Evolutionary conservation across 257 asterid species (phyloP), one percentile per base, ranked within the genome.

Genomic region (Solanum lignicaule): DNA sequence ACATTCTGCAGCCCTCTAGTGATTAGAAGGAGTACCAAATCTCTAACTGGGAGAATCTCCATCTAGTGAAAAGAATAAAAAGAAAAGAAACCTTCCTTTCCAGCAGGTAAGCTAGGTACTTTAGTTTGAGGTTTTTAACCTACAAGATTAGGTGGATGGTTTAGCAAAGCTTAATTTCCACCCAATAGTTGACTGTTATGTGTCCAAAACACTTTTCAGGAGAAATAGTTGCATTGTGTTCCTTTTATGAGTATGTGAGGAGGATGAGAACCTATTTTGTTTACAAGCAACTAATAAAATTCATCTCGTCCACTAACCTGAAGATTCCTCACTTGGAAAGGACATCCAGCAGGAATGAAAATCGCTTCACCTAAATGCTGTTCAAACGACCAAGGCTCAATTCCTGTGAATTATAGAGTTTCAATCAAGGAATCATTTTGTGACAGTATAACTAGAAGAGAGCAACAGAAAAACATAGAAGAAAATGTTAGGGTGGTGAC

Each of bases 341-440:
- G 98, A 87, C 98, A 93, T 83, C 99, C 99, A 66, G 99, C 96
- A 71, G 99, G 99, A 89, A 97, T 68, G 85, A 95, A 97, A 85
- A 96, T 91, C 90, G 98, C 98, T 90, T 94, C 98, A 60, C 99
- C 99, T 65, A 95, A 71, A 83, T 92, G 95, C 91, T 97, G 99
- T 91, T 95, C 94, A 86, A 95, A 94, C 74, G 99, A 92, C 99
- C 98, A 97, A 9, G 99, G 98, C 89, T 97, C 99, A 66, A 96
- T 93, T 88, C 98, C 99, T 97, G 92, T 65, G 46, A 88, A 89
- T 29, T 46, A 43, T 81, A 27, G 69, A 29, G 29, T 29, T 48
- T 29, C 85, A 81, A 81, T 48, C 85, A 31, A 81, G 66, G 85
- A 52, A 81, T 81, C 41, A 81, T 10, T 81, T 81, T 81, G 11